Base-by-base conservation (phyloP, 1,139 yeast genomes). In the Yamadazyma pseudoaaseri region DNA sequence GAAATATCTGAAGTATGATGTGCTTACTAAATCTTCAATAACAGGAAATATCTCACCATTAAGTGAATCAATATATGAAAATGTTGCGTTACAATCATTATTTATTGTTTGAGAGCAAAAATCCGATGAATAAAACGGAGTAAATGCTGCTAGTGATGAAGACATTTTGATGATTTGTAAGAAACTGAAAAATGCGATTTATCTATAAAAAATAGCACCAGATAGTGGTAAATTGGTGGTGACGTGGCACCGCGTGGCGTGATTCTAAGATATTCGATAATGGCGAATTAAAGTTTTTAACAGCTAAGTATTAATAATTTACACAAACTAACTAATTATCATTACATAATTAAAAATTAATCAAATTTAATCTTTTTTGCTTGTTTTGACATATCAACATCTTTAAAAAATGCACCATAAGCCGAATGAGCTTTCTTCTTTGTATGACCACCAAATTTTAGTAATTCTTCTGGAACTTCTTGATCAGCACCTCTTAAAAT, bases 401-500 rank as follows among this genome's bases (percentile, higher is more conserved):
- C 89, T 59, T 90, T 92, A 70, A 70, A 92, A 69, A 92, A 92
- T 0, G 97, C 97, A 48, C 98, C 98, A 52, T 92, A 92, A 8
- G 90, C 96, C 45, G 92, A 79, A 55, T 92, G 98, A 49, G 89
- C 89, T 72, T 92, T 92, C 81, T 87, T 90, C 70, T 92, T 92
- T 18, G 98, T 92, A 62, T 92, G 97, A 12, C 96, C 89, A 30
- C 99, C 99, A 51, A 90, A 92, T 60, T 90, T 92, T 57, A 87
- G 73, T 55, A 92, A 71, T 42, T 89, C 98, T 36, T 87, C 97
- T n/a, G 99, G 99, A 36, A 92, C 97, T 2, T 83, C 82, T 65
- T 92, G 98, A 60, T 83, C 80, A 21, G 97, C 98, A 43, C 95
- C 96, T 47, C 95, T 76, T 49, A 92, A 70, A 31, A 92, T 89